Evolutionary conservation across 306 rosid genomes (phyloP).

Genomic region (Trifolium fragiferum): DNA sequence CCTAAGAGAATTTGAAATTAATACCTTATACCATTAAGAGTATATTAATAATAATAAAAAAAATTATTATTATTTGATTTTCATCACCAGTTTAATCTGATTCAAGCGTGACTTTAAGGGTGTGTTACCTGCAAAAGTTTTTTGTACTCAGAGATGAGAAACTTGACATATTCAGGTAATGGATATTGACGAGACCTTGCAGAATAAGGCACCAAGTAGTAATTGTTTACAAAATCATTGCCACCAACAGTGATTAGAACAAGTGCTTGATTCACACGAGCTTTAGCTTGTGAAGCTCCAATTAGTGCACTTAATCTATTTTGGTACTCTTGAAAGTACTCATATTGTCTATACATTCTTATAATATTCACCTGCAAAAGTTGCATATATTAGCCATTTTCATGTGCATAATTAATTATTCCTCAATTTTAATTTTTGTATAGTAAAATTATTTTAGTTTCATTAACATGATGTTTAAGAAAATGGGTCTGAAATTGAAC

Average conservation of each 20-base stretch:
- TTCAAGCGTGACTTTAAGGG: no score
- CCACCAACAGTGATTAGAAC: slow-evolving; percentile 75
- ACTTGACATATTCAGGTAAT: slow-evolving; percentile 65
- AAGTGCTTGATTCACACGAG: slow-evolving; percentile 55
- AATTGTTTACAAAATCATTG: slow-evolving; percentile 88
- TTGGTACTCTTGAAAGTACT: slow-evolving; percentile 65
- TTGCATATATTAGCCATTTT: neutral
- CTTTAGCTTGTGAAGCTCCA: slow-evolving; percentile 49
- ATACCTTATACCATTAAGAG: no score
- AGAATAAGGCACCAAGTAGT: slow-evolving; percentile 70
- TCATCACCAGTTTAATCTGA: no score
- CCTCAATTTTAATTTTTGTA: neutral
- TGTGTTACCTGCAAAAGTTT: slow-evolving; percentile 58
- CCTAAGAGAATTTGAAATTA: no score
- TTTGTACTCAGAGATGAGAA: slow-evolving; percentile 61
- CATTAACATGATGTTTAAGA: no score
- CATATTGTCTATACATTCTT: slow-evolving; percentile 61
- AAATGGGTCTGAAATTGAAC: no score
- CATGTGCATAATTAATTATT: neutral
- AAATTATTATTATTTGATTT: no score
- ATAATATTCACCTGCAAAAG: slow-evolving; percentile 63
- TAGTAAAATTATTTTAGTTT: neutral
- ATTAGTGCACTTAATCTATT: slow-evolving; percentile 47
- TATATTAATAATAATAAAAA: neutral
- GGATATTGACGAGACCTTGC: slow-evolving; percentile 70